A percentile compares a stretch with the other conserved stretches of the same genome.
These are phyloP conservation scores for Monosporascus ibericus DNA, from an alignment of 2,329 filamentous ascomycete genomes.

Conservation along the genomic window DNA sequence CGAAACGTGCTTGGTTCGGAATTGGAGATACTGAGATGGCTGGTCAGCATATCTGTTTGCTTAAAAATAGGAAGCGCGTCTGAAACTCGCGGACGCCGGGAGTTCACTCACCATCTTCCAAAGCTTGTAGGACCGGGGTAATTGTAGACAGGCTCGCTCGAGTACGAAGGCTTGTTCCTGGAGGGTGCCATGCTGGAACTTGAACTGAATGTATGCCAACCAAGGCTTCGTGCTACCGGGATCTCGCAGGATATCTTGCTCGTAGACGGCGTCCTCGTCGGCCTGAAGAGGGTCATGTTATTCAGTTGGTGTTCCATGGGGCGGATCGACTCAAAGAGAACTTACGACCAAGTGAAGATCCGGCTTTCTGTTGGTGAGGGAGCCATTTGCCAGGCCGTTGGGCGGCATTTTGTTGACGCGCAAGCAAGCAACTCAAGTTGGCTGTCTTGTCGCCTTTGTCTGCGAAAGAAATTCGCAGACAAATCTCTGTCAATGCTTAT, in stretches of 20 bases:
- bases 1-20: constrained; percentile 74
- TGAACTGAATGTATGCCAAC: constrained; percentile 90
- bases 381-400: constrained; percentile 25
- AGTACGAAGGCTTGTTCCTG: constrained; percentile 83
- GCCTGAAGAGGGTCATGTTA: constrained; percentile 43
- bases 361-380: constrained; percentile 29
- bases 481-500: background rate
- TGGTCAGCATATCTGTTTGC: constrained; percentile 8
- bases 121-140: constrained; percentile 93
- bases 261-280: constrained; percentile 89
- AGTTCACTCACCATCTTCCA: constrained; percentile 74
- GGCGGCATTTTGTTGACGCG: constrained; percentile 20
- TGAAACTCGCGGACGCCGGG: constrained; percentile 2
- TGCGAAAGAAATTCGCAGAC: background rate
- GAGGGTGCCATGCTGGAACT: constrained; percentile 75
- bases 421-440: too few relatives aligned
- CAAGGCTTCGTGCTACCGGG: constrained; percentile 84
- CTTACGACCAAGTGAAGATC: constrained; percentile 45
- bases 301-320: background rate
- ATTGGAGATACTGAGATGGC: constrained; percentile 65
- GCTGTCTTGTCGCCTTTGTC: background rate
- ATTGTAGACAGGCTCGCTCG: constrained; percentile 82
- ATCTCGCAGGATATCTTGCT: constrained; percentile 88
- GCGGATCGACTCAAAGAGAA: background rate
- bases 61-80: background rate